Percentiles rank a stretch among this genome's conserved stretches.
phyloP scores from a whole-genome alignment of 257 asterid species.

The Leonotis leonurus region DNA sequence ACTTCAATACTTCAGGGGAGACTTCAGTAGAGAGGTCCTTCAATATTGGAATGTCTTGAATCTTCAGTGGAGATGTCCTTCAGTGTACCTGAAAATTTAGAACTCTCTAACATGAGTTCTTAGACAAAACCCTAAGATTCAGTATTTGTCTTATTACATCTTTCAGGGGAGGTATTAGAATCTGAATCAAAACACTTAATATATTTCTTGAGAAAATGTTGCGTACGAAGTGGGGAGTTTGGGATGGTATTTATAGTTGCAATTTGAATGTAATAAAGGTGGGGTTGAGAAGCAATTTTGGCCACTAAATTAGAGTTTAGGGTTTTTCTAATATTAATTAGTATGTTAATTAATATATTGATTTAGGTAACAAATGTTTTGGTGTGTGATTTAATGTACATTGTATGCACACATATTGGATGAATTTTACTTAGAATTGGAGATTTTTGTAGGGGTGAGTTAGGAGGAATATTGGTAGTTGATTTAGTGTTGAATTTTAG shows the following conservation, averaged over 20 bases:
- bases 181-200: no score
- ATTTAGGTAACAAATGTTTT: not conserved
- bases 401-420: not conserved
- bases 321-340: no score
- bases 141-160: no score
- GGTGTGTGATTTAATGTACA: not conserved
- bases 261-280: constrained; percentile 9
- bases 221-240: constrained; percentile 25
- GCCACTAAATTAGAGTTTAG: not conserved
- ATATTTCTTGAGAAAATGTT: not conserved
- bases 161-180: no score
- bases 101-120: no score
- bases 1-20: no score
- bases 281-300: not conserved
- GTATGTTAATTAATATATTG: no score
- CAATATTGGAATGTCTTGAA: no score
- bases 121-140: no score
- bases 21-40: no score
- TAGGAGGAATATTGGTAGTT: not conserved
- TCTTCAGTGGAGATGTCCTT: no score
- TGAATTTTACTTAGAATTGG: not conserved
- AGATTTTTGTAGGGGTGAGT: not conserved
- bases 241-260: constrained; percentile 28
- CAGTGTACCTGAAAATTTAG: no score
- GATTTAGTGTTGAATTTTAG: not conserved